Conservation (phyloP, 805 yeast genomes). For the Candida succiphila region DNA sequence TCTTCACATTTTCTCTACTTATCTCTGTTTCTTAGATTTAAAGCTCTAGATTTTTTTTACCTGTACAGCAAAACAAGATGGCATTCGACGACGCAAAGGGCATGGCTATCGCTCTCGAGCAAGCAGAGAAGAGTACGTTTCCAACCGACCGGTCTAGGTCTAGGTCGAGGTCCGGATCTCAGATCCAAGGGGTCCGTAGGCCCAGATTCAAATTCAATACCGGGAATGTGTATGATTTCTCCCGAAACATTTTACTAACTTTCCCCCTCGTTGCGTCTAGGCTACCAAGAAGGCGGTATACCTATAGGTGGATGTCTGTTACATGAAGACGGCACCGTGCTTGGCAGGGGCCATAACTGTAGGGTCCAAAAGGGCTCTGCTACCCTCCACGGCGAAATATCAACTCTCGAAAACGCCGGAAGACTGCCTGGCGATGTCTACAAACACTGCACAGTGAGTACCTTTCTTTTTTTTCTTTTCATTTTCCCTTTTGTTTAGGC, state of each 20-base stretch:
- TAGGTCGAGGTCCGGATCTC: too few species aligned
- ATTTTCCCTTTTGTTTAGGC: not conserved
- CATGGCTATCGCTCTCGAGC: conserved; percentile 59
- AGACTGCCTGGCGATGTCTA: conserved; percentile 72
- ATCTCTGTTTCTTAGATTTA: too few species aligned
- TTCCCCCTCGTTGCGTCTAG: conserved; percentile 18
- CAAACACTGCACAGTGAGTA: conserved; percentile 58
- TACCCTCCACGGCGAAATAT: conserved; percentile 86
- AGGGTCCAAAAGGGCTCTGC: conserved; percentile 80
- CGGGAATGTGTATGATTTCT: conserved; percentile 1
- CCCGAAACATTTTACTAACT: not conserved
- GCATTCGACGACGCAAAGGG: conserved; percentile 58
- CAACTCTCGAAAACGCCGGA: conserved; percentile 85
- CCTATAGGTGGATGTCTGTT: conserved; percentile 80
- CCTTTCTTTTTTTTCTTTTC: not conserved
- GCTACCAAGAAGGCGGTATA: conserved; percentile 78
- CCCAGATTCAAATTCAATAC: too few species aligned
- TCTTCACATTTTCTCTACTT: too few species aligned
- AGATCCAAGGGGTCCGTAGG: too few species aligned
- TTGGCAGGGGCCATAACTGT: conserved; percentile 87
- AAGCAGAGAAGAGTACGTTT: conserved; percentile 48
- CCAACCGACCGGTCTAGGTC: not conserved
- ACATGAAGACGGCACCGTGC: conserved; percentile 63
- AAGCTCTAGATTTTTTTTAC: too few species aligned
- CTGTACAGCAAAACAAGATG: conserved; percentile 25